A percentile compares a stretch with the other conserved stretches of the same genome.
These are phyloP conservation scores for Lagerstroemia speciosa DNA, from an alignment of 345 rosid species.

Conservation along the genomic window DNA sequence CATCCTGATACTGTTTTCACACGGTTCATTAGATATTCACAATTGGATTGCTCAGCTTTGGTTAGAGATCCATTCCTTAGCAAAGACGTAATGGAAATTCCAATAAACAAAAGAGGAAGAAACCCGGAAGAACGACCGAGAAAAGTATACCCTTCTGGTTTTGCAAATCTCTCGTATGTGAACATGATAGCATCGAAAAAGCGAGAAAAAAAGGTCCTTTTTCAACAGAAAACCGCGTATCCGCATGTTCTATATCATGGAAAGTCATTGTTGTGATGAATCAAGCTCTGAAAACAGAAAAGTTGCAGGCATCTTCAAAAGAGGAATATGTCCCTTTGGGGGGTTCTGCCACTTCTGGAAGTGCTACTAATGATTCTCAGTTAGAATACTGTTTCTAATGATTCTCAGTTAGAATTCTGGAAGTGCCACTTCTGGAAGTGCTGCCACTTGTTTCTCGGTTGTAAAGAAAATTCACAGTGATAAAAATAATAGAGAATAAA, in stretches of 20 bases:
- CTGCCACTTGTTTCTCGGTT: too few species aligned
- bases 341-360: too few species aligned
- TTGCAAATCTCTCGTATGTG: not conserved
- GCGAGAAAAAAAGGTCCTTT: not conserved
- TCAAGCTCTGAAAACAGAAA: not conserved
- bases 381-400: not conserved
- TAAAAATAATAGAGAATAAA: too few species aligned
- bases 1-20: not conserved
- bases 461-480: too few species aligned
- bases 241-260: not conserved
- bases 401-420: too few species aligned
- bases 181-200: not conserved
- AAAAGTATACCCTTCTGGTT: not conserved
- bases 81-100: constrained; percentile 5
- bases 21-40: not conserved
- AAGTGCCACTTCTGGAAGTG: too few species aligned
- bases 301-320: not conserved
- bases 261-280: not conserved
- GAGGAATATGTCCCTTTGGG: not conserved
- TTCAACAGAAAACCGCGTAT: not conserved
- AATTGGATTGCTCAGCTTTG: not conserved
- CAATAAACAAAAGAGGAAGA: too few species aligned
- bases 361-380: not conserved
- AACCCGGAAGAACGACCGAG: not conserved
- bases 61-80: constrained; percentile 7